Percentiles rank a stretch among this genome's conserved stretches.
These are phyloP conservation scores for Sindora glabra DNA, from an alignment of 306 rosid genomes.

Conservation along the genomic window DNA sequence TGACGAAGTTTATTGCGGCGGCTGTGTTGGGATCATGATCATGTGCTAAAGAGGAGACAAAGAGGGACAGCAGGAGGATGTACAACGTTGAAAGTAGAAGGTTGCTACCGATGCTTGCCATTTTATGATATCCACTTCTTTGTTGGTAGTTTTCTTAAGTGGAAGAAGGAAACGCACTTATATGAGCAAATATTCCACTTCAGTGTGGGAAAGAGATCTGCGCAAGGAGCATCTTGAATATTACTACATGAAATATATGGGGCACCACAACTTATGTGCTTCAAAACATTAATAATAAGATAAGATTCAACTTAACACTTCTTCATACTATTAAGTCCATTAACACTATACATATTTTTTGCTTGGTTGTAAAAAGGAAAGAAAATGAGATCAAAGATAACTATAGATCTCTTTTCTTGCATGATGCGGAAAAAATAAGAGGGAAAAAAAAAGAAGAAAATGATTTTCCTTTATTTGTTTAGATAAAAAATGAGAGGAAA, in stretches of 20 bases:
- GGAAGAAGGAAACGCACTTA: not conserved
- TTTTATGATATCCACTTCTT: slow-evolving; percentile 1
- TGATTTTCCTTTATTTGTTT: too few species aligned
- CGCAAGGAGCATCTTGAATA: not conserved
- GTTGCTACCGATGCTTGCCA: slow-evolving; percentile 20
- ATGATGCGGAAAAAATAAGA: too few species aligned
- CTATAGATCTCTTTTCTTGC: too few species aligned
- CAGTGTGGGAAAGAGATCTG: not conserved
- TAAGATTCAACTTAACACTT: too few species aligned
- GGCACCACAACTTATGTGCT: too few species aligned
- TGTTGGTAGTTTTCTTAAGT: not conserved
- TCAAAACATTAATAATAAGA: too few species aligned
- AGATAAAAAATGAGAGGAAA: too few species aligned
- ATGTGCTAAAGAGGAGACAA: slow-evolving; percentile 16
- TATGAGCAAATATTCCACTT: not conserved
- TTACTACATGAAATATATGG: not conserved
- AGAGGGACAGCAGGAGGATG: slow-evolving; percentile 26
- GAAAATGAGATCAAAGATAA: too few species aligned
- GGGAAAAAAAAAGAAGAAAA: too few species aligned
- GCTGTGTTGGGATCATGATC: not conserved
- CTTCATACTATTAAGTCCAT: too few species aligned
- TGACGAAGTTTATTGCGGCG: not conserved
- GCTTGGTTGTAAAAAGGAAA: too few species aligned
- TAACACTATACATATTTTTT: too few species aligned
- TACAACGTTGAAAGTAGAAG: slow-evolving; percentile 15